phyloP scores from a whole-genome alignment of 306 rosid genomes.

The Corylus americana region DNA sequence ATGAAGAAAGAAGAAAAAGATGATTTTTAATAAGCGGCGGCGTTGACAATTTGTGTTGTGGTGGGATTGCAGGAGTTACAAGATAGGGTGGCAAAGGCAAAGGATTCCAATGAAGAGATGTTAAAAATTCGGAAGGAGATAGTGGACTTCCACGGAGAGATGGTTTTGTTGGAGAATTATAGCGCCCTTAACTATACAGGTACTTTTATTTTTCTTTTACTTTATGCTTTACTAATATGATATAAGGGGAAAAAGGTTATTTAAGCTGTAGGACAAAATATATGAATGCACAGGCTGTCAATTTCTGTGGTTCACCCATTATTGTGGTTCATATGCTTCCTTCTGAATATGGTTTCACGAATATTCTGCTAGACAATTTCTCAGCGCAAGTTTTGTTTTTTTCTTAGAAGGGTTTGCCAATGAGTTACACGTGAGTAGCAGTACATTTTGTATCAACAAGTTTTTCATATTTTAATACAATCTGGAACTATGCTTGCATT shows the following conservation, averaged over 20 bases:
- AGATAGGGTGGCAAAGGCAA: slow-evolving; percentile 80
- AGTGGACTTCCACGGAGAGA: slow-evolving; percentile 98
- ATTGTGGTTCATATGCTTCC: neutral
- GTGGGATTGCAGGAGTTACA: slow-evolving; percentile 75
- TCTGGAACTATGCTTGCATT: neutral
- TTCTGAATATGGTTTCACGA: neutral
- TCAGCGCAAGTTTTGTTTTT: neutral
- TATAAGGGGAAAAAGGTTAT: neutral
- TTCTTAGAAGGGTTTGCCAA: neutral
- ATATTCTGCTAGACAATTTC: neutral
- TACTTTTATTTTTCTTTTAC: slow-evolving; percentile 11
- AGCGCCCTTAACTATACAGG: slow-evolving; percentile 99
- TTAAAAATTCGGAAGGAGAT: slow-evolving; percentile 81
- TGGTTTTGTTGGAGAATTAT: slow-evolving; percentile 95
- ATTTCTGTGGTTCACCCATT: neutral
- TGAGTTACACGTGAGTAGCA: neutral
- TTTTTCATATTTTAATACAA: neutral
- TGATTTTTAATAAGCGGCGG: neutral
- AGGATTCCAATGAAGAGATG: slow-evolving; percentile 68
- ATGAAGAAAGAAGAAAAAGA: too few species aligned
- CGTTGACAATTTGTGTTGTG: slow-evolving; percentile 15
- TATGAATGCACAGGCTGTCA: neutral
- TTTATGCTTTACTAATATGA: neutral
- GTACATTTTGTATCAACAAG: neutral
- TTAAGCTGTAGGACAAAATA: neutral